A percentile compares a stretch with the other conserved stretches of the same genome.
Evolutionary conservation across 257 asterid genomes (phyloP).

Genomic region (Cynanchum wilfordii): DNA sequence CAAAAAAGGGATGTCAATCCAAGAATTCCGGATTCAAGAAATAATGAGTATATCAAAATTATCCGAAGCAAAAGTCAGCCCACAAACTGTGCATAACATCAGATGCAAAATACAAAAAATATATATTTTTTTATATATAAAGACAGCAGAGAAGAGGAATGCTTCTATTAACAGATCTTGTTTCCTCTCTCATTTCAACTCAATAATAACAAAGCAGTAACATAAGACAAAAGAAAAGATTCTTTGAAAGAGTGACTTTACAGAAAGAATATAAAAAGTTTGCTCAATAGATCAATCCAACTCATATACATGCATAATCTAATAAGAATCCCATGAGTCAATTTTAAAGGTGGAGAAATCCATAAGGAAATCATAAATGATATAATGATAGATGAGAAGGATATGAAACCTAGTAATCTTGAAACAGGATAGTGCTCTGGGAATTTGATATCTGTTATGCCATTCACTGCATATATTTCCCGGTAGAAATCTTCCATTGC

Average conservation of each 20-base stretch:
- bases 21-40: not conserved
- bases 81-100: not conserved
- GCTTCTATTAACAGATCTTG: not conserved
- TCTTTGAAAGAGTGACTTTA: not conserved
- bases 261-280: not conserved
- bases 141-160: not conserved
- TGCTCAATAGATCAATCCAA: not conserved
- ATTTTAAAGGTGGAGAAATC: not conserved
- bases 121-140: not conserved
- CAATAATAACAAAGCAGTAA: not conserved
- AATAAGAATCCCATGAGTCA: not conserved
- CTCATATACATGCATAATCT: not conserved
- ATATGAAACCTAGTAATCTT: conserved; percentile 65
- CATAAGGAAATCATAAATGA: not conserved
- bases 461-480: conserved; percentile 83
- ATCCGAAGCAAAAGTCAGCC: not conserved
- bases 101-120: not conserved
- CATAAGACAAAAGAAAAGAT: not conserved
- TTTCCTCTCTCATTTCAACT: not conserved
- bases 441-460: conserved; percentile 71
- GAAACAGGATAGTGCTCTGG: conserved; percentile 94
- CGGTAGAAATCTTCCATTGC: conserved; percentile 91
- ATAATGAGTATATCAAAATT: not conserved
- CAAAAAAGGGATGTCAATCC: not conserved
- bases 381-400: not conserved